A percentile compares a stretch with the other conserved stretches of the same genome.
phyloP scores from a whole-genome alignment of 2,329 filamentous ascomycete genomes.

The Xylariaceae sp. region DNA sequence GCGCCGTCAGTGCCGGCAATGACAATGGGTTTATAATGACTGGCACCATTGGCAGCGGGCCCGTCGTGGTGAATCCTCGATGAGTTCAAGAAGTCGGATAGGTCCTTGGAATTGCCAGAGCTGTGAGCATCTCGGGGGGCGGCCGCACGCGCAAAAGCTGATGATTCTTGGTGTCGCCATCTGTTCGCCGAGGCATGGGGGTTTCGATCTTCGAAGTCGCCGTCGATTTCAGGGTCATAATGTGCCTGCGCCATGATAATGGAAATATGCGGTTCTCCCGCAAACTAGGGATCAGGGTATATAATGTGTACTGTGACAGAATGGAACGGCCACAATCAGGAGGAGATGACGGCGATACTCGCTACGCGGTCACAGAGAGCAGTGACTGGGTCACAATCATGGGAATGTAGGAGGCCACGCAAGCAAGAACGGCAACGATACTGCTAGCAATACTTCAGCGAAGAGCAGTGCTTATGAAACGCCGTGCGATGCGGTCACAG shows the following conservation, averaged over 20 bases:
- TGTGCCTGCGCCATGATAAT: slow-evolving; percentile 21
- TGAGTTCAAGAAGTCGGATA: slow-evolving; percentile 54
- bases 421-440: too few species aligned
- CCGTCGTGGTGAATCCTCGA: slow-evolving; percentile 45
- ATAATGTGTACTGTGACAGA: too few species aligned
- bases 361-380: too few species aligned
- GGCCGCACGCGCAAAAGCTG: slow-evolving; percentile 48
- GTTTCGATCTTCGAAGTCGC: slow-evolving; percentile 37
- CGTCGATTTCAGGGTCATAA: slow-evolving; percentile 25
- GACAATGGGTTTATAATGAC: slow-evolving; percentile 46
- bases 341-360: too few species aligned
- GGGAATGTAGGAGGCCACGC: too few species aligned
- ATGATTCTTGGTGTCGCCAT: slow-evolving; percentile 64
- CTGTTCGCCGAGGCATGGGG: slow-evolving; percentile 53
- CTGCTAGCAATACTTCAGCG: too few species aligned
- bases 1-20: slow-evolving; percentile 35
- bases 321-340: too few species aligned
- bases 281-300: too few species aligned
- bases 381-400: too few species aligned
- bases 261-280: too few species aligned
- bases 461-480: too few species aligned
- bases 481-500: too few species aligned
- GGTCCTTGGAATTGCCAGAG: slow-evolving; percentile 43
- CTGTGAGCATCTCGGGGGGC: slow-evolving; percentile 39
- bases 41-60: slow-evolving; percentile 27